Evolutionary conservation across 805 yeast genomes (phyloP).

Genomic region (Saccharomyces mikatae): DNA sequence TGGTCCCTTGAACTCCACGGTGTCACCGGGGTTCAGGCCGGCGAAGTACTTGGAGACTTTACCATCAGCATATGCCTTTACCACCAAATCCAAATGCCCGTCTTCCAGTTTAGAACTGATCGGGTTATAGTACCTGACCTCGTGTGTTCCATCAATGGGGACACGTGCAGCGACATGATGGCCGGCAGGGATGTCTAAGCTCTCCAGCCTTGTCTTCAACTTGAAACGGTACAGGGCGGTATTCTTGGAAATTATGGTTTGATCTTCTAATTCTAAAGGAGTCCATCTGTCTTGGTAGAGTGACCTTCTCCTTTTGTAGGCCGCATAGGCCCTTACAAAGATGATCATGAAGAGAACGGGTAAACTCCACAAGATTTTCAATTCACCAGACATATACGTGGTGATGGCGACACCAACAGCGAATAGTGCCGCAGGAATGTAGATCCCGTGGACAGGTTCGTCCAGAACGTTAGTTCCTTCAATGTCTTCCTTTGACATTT

Average conservation of each 20-base stretch:
- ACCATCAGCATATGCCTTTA: constrained; percentile 69
- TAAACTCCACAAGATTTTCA: constrained; percentile 26
- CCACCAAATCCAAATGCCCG: constrained; percentile 70
- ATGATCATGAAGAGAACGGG: constrained; percentile 35
- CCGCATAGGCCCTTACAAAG: constrained; percentile 30
- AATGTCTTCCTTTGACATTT: constrained; percentile 24
- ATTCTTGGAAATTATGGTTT: constrained; percentile 63
- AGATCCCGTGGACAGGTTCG: constrained; percentile 68
- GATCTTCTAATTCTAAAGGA: constrained; percentile 61
- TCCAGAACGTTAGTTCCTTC: constrained; percentile 43
- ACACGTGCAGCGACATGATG: constrained; percentile 60
- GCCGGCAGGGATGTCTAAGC: constrained; percentile 62
- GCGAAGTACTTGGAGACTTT: constrained; percentile 63
- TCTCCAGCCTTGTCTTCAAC: constrained; percentile 51
- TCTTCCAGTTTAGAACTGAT: constrained; percentile 60
- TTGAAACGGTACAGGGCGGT: constrained; percentile 68
- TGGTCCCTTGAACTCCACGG: constrained; percentile 69
- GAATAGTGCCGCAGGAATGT: constrained; percentile 58
- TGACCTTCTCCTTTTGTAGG: constrained; percentile 36
- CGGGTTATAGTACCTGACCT: constrained; percentile 64
- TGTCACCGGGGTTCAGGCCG: constrained; percentile 51
- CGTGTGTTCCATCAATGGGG: constrained; percentile 29
- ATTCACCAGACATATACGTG: constrained; percentile 34
- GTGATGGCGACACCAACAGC: constrained; percentile 52
- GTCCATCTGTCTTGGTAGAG: constrained; percentile 49